Evolutionary conservation across 2,329 filamentous ascomycete genomes (phyloP).

Genomic region (Pestalotiopsis sp.): DNA sequence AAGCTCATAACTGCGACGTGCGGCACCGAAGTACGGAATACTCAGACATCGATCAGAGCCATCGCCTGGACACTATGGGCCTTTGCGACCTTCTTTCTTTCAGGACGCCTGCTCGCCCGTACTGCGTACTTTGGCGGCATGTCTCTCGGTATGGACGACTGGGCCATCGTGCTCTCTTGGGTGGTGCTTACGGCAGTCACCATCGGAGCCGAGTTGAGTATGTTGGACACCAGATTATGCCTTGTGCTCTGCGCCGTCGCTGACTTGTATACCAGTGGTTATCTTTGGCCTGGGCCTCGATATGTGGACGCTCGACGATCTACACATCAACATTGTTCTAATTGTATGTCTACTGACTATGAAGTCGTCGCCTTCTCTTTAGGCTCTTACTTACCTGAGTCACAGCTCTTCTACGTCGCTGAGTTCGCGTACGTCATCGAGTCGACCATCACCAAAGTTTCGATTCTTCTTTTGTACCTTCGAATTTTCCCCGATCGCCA

Average conservation of each 20-base stretch:
- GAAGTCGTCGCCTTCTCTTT: not conserved
- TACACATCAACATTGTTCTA: conserved; percentile 19
- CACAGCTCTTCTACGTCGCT: conserved; percentile 17
- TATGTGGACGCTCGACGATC: conserved; percentile 21
- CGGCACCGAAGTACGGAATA: conserved; percentile 13
- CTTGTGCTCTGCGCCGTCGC: not conserved
- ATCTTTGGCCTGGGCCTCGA: conserved; percentile 23
- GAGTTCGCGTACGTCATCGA: conserved; percentile 18
- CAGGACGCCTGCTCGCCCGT: conserved; percentile 20
- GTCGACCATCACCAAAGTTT: conserved; percentile 16
- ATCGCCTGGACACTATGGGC: conserved; percentile 20
- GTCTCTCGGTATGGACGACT: conserved; percentile 25
- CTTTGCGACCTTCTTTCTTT: conserved; percentile 18
- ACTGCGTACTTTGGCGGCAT: conserved; percentile 18
- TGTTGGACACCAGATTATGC: not conserved
- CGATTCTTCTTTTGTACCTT: conserved; percentile 17
- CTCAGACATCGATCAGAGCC: conserved; percentile 14
- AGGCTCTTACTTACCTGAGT: not conserved
- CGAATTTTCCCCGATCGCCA: conserved; percentile 16
- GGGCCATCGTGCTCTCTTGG: conserved; percentile 24
- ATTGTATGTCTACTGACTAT: conserved; percentile 16
- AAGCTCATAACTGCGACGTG: conserved; percentile 17
- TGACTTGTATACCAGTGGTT: conserved; percentile 18
- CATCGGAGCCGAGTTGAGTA: conserved; percentile 23
- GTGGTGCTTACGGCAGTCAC: conserved; percentile 20